Base-by-base conservation (phyloP, 495 filamentous ascomycete genomes). In the Emericellopsis terricola region DNA sequence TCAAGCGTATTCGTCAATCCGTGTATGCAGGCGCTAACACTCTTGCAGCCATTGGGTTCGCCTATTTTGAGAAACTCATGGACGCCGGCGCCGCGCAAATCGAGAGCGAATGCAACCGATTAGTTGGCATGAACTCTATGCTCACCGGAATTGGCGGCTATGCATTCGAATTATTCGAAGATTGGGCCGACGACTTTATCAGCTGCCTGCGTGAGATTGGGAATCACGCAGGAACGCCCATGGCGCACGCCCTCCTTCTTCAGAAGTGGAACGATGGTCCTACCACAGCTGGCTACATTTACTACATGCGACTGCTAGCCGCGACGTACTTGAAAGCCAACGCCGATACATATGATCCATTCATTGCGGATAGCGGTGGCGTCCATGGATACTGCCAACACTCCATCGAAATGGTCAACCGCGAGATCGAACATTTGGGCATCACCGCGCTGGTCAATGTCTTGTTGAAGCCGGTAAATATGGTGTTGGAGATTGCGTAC, bases 391-490 rank as follows among this genome's bases (percentile, higher is more conserved):
- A 92, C 55, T 81, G 79, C 45, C 49, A 59, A 32, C 60, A 60
- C 4, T 60, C 67, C 29, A 73, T 96, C 41, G 81, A 91, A 42
- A 73, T 78, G 0, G 68, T 74, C 30, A 61, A 72, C 39, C 67
- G 72, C 18, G 89, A 97, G 57, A 89, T 97, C 38, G 89, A 97
- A 26, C 76, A 94, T 51, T 55, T 92, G 13, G 81, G 82, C 9
- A 63, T 96, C 15, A 72, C 69, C 38, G 68, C 78, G 19, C 58
- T 94, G 34, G 65, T 80, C 39, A 78, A 89, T 41, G 69, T 84
- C 10, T 63, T 96, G 2, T 70, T 94, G 33, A 78, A 78, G 46
- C 75, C 81, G 19, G 76, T 76, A 27, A 76, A 74, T 10, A 71
- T 94, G 40, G 71, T 75, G 8, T 69, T 94, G 8, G 81, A 94